Percentiles rank a stretch among this genome's conserved stretches.
These are phyloP conservation scores for Clausena lansium DNA, from an alignment of 345 rosid genomes.

Conservation along the genomic window DNA sequence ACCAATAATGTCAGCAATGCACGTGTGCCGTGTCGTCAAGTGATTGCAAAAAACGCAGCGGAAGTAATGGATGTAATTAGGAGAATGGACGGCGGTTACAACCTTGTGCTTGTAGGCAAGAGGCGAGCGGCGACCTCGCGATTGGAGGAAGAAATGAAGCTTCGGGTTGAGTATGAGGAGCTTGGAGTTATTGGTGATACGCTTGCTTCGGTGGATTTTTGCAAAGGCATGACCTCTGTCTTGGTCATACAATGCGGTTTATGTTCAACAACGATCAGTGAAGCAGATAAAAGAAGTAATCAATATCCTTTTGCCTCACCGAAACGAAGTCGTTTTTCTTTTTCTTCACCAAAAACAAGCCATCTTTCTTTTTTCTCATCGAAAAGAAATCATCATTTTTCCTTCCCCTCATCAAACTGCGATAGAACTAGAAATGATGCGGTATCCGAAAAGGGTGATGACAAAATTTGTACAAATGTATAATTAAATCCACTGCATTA, in stretches of 20 bases:
- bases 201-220: slow-evolving; percentile 29
- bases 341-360: too few species aligned
- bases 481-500: too few species aligned
- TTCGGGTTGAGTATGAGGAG: slow-evolving; percentile 30
- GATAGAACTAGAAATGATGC: too few species aligned
- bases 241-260: slow-evolving; percentile 22
- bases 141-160: slow-evolving; percentile 20
- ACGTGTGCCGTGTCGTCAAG: neutral
- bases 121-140: neutral
- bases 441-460: too few species aligned
- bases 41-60: neutral
- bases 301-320: too few species aligned
- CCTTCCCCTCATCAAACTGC: too few species aligned
- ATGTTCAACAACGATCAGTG: too few species aligned
- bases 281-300: too few species aligned
- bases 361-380: too few species aligned
- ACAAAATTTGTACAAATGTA: too few species aligned
- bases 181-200: slow-evolving; percentile 38
- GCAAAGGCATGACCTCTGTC: slow-evolving; percentile 19
- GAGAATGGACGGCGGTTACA: neutral
- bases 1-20: neutral
- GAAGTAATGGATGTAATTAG: slow-evolving; percentile 21
- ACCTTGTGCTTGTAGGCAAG: slow-evolving; percentile 35
- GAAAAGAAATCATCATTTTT: too few species aligned
- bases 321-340: too few species aligned